Base-by-base conservation (phyloP, 345 rosid genomes). In the Sonneratia caseolaris region DNA sequence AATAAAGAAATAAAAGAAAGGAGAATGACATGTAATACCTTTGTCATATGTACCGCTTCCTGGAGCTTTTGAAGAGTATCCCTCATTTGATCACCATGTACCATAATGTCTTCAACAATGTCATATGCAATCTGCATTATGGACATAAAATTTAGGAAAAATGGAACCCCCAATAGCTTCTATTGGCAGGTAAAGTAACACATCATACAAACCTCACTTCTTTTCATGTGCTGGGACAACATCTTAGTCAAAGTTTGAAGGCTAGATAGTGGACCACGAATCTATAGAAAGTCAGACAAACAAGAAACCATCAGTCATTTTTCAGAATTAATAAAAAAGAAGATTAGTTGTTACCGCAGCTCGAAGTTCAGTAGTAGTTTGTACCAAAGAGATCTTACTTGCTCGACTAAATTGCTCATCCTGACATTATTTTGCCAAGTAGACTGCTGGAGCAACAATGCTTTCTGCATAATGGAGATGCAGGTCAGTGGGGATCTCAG, bases 341-440 rank as follows among this genome's bases (percentile, higher is more conserved):
- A 47, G 51, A 47, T 47, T 13, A 47, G 51, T 47, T 47, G 51
- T 9, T 47, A 9, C 2, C 8, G 9, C 51, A 47, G 51, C 51
- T 68, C 32, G 53, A 74, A 40, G 49, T 24, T 32, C 5, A 27
- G 15, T 22, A 37, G 5, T 24, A 56, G 45, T 36, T 45, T 18
- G n/a, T n/a, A 14, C 21, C 6, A 71, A 37, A 66, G 80, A 36
- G 37, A 71, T 65, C 68, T 47, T 82, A 91, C 94, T 87, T 93
- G 98, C 81, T 91, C 96, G 67, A 93, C 91, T 66, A 93, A 87
- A 75, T 78, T 89, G 85, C 86, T 80, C 96, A 93, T 93, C 74
- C 96, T 85, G 73, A 88, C 83, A 79, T 88, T 93, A 77, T 77
- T 93, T 82, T 91, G 96, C 97, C 97, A 93, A 36, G 96, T 87